These are phyloP conservation scores for Panaeolus papilionaceus DNA, from an alignment of 768 basidiomycete species.

Conservation along the genomic window DNA sequence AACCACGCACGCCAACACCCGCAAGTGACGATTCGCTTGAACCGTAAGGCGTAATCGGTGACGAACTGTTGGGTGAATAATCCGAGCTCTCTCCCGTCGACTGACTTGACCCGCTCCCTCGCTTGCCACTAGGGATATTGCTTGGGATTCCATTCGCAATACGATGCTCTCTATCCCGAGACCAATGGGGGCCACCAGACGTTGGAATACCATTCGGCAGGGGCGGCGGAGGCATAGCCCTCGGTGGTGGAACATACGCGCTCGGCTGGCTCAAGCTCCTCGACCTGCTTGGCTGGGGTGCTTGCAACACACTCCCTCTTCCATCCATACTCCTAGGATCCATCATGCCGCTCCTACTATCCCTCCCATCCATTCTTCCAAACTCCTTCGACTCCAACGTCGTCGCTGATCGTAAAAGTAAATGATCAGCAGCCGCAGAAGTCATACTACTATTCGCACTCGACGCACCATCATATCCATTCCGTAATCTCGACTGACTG, in stretches of 20 bases:
- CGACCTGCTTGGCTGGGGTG: constrained; percentile 55
- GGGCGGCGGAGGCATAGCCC: constrained; percentile 61
- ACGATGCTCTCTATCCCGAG: constrained; percentile 29
- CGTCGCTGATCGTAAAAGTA: constrained; percentile 38
- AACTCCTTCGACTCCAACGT: constrained; percentile 30
- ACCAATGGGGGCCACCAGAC: constrained; percentile 43
- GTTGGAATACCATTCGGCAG: constrained; percentile 40
- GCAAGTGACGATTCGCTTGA: constrained; percentile 84
- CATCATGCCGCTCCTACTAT: constrained; percentile 17
- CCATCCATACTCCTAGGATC: constrained; percentile 15
- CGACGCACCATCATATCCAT: constrained; percentile 52
- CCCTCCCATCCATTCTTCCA: constrained; percentile 13
- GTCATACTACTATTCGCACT: constrained; percentile 23
- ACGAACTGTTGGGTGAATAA: constrained; percentile 83
- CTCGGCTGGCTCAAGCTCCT: constrained; percentile 84
- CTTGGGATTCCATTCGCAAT: constrained; percentile 31
- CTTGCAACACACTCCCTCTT: constrained; percentile 18
- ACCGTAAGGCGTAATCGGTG: constrained; percentile 91
- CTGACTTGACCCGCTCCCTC: constrained; percentile 86
- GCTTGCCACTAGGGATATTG: constrained; percentile 60
- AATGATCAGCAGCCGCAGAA: constrained; percentile 37
- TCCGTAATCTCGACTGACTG: constrained; percentile 66
- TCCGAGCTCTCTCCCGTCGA: constrained; percentile 84
- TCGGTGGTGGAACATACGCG: constrained; percentile 68
- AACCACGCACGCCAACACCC: constrained; percentile 58